Base-by-base conservation (phyloP, 2,329 filamentous ascomycete genomes). In the Colletotrichum graminicola region DNA sequence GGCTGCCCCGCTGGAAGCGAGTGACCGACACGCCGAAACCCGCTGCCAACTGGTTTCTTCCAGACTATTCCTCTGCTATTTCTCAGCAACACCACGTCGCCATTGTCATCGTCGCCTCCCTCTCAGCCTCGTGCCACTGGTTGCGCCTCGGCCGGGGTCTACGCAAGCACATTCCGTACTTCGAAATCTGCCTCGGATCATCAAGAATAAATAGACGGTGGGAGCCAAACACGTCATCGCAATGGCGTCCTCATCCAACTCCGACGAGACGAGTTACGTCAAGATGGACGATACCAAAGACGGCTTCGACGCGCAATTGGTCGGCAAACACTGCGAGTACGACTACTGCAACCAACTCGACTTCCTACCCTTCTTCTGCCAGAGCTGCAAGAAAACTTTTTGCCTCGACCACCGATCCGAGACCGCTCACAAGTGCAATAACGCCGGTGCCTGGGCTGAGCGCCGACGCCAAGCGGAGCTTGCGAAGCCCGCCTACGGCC, bases 371-470 rank as follows among this genome's bases (percentile, higher is more conserved):
- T 98, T 98, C 82, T 88, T 91, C 78, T 99, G 96, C 84, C 93
- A 97, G 80, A 96, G 93, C 76, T 99, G 96, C 84, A 88, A 81
- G 74, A 88, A 89, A 70, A 95, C 92, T 21, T 99, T 91, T 84
- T 99, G 97, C 81, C 92, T 97, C 75, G 95, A 98, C 79, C 96
- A 99, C 86, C 93, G 95, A 66, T 92, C 90, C 77, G 95, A 98
- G 84, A 89, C 90, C 26, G 84, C 93, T 0, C 97, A 99, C 84
- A 88, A 90, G 78, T 92, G 90, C 81, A 76, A 83, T 62, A 84
- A 89, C 62, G 84, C 82, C 2, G 90, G 90, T 73, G 89, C 88
- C 66, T 92, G 90, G 90, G 89, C 90, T 21, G 84, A 85, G 77
- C 85, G 88, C 32, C 83, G 83, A 74, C 86, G 89, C 7, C 80